Conservation (phyloP, 768 basidiomycete genomes). For the Trametes punicea region DNA sequence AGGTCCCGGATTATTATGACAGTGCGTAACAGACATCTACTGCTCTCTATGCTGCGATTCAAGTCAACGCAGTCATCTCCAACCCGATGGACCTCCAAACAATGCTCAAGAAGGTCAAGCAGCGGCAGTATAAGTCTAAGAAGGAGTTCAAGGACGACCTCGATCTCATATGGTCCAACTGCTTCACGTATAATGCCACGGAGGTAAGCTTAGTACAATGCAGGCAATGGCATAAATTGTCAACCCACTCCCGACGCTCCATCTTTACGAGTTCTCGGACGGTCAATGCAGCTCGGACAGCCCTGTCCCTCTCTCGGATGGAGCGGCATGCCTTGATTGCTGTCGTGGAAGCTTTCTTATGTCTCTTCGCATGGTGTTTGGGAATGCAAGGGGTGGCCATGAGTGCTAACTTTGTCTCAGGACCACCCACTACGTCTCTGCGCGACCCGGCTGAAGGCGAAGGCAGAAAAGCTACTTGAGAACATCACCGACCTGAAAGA, state of each 20-base stretch:
- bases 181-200: slow-evolving; percentile 85
- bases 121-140: slow-evolving; percentile 90
- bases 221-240: neutral
- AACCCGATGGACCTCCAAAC: slow-evolving; percentile 96
- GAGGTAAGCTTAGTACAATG: slow-evolving; percentile 53
- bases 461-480: slow-evolving; percentile 81
- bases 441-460: slow-evolving; percentile 75
- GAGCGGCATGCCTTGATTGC: neutral
- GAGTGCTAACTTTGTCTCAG: slow-evolving; percentile 36
- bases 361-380: too few relatives aligned
- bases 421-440: slow-evolving; percentile 85
- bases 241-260: too few relatives aligned
- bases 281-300: too few relatives aligned
- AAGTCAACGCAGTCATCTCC: slow-evolving; percentile 64
- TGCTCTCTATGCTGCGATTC: too few relatives aligned
- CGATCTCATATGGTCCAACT: slow-evolving; percentile 96
- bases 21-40: slow-evolving; percentile 42
- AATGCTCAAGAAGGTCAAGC: slow-evolving; percentile 91
- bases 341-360: too few relatives aligned
- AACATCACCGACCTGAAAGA: slow-evolving; percentile 90
- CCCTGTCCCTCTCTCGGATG: neutral
- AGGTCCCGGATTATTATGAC: slow-evolving; percentile 92
- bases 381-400: too few relatives aligned
- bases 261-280: too few relatives aligned
- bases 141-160: slow-evolving; percentile 91